A percentile compares a stretch with the other conserved stretches of the same genome.
phyloP scores from a whole-genome alignment of 257 asterid genomes.

The Solanum okadae region DNA sequence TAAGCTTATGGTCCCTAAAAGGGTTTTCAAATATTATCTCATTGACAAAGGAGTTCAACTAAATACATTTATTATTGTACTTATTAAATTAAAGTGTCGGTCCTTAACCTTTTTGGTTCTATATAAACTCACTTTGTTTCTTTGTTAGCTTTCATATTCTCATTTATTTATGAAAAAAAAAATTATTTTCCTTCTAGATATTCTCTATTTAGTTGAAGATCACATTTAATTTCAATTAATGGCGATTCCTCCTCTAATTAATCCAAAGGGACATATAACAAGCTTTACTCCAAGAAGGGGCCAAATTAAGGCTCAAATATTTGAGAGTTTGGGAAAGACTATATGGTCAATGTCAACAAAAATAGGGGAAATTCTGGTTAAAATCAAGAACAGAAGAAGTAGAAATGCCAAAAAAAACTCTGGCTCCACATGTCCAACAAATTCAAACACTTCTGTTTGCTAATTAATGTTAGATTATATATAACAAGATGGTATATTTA shows the following conservation, averaged over 20 bases:
- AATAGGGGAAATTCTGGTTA: neutral
- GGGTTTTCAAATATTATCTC: neutral
- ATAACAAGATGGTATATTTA: neutral
- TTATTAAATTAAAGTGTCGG: neutral
- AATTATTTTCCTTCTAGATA: neutral
- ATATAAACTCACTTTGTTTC: neutral
- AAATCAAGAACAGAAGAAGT: neutral
- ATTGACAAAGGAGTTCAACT: neutral
- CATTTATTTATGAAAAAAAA: too few relatives aligned
- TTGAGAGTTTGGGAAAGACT: neutral
- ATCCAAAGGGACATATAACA: neutral
- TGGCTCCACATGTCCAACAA: neutral
- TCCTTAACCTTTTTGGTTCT: neutral
- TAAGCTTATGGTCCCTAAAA: neutral
- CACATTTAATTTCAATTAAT: neutral
- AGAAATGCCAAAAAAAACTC: neutral
- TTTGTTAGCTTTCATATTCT: neutral
- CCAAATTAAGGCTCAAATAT: constrained; percentile 1
- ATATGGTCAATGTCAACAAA: neutral
- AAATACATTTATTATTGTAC: neutral
- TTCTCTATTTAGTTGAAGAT: neutral
- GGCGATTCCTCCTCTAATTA: neutral
- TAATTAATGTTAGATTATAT: neutral
- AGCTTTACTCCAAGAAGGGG: neutral
- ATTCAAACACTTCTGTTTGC: neutral